A percentile compares a stretch with the other conserved stretches of the same genome.
phyloP scores from a whole-genome alignment of 108 stramenopile species.

The Fragilariopsis cylindrus region DNA sequence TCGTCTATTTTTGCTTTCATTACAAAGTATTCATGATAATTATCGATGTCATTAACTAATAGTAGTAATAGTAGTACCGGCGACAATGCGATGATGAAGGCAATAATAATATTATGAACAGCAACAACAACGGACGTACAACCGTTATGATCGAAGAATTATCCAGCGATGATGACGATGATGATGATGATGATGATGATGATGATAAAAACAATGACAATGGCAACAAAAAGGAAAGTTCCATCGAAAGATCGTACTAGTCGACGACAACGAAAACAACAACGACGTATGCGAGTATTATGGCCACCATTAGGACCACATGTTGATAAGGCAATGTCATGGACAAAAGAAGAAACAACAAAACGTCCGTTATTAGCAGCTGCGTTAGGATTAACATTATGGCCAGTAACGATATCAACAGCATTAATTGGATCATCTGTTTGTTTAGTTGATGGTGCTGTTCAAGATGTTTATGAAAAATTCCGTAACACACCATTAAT shows the following conservation, averaged over 20 bases:
- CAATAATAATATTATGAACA: slow-evolving; percentile 28
- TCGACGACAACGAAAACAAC: not conserved
- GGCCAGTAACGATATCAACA: slow-evolving; percentile 67
- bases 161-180: slow-evolving; percentile 1
- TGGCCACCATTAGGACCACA: slow-evolving; percentile 83
- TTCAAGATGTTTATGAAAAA: slow-evolving; percentile 69
- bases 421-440: slow-evolving; percentile 64
- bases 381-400: slow-evolving; percentile 66
- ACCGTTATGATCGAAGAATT: slow-evolving; percentile 29
- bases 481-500: slow-evolving; percentile 58
- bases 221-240: not conserved
- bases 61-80: not conserved
- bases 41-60: slow-evolving; percentile 43
- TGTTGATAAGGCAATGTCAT: slow-evolving; percentile 43
- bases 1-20: slow-evolving; percentile 57
- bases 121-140: not conserved
- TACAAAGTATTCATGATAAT: slow-evolving; percentile 58
- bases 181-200: slow-evolving; percentile 18
- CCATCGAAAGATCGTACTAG: not conserved
- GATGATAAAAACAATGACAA: slow-evolving; percentile 19
- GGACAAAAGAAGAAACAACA: slow-evolving; percentile 54
- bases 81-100: slow-evolving; percentile 51
- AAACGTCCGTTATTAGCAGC: slow-evolving; percentile 60
- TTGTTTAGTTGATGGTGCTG: slow-evolving; percentile 53
- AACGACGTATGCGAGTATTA: slow-evolving; percentile 53